Percentiles rank a stretch among this genome's conserved stretches.
phyloP scores from a whole-genome alignment of 805 yeast species.

The Candida incommunis region DNA sequence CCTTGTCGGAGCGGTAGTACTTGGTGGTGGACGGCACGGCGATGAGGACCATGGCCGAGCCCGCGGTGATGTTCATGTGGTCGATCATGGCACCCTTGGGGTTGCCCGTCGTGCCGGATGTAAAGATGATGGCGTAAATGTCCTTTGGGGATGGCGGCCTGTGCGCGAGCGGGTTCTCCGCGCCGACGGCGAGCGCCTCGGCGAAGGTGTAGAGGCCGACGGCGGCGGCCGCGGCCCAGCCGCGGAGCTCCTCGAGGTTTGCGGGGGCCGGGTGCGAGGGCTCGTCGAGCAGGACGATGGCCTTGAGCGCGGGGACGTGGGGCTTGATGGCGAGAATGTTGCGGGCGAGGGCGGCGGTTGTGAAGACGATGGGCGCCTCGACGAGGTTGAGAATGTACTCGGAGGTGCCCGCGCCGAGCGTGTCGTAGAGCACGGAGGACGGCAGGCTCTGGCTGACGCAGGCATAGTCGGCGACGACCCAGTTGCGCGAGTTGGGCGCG shows the following conservation, averaged over 20 bases:
- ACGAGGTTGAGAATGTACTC: conserved; percentile 48
- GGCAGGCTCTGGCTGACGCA: conserved; percentile 42
- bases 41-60: conserved; percentile 24
- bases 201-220: conserved; percentile 29
- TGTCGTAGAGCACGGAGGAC: conserved; percentile 43
- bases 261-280: conserved; percentile 11
- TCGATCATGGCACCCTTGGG: conserved; percentile 58
- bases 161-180: conserved; percentile 30
- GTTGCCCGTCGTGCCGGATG: conserved; percentile 63
- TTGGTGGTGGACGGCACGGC: neutral
- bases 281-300: conserved; percentile 41
- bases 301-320: conserved; percentile 29
- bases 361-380: conserved; percentile 45
- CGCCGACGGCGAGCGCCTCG: conserved; percentile 29
- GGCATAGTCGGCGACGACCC: conserved; percentile 60
- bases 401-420: conserved; percentile 46
- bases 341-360: conserved; percentile 37
- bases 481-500: conserved; percentile 28
- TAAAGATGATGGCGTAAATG: conserved; percentile 49
- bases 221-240: conserved; percentile 16
- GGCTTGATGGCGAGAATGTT: conserved; percentile 33
- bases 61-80: conserved; percentile 38
- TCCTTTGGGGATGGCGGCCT: conserved; percentile 39
- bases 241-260: conserved; percentile 15
- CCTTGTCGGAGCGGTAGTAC: neutral